These are phyloP conservation scores for Helicostylum pulchrum DNA, from an alignment of 192 early-diverging fungal genomes.

Conservation along the genomic window DNA sequence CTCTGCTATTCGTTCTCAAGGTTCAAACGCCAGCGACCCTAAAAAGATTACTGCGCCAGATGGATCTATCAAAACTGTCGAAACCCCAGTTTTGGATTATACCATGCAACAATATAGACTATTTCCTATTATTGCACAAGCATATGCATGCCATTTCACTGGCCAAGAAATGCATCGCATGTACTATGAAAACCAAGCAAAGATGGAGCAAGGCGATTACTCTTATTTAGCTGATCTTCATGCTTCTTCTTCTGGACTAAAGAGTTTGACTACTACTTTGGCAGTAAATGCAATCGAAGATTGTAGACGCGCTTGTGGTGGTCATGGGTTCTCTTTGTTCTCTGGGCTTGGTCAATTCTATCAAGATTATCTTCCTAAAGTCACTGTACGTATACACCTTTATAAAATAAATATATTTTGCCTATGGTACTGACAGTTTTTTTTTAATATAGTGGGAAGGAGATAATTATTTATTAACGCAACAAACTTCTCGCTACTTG, in stretches of 20 bases:
- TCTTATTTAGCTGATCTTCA: slow-evolving; percentile 67
- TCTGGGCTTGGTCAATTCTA: slow-evolving; percentile 67
- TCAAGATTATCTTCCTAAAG: slow-evolving; percentile 67
- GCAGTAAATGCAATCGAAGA: slow-evolving; percentile 69
- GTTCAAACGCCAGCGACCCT: slow-evolving; percentile 39
- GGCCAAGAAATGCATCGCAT: slow-evolving; percentile 34
- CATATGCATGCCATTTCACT: slow-evolving; percentile 47
- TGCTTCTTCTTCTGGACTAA: slow-evolving; percentile 68
- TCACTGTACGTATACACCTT: slow-evolving; percentile 40
- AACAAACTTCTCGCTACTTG: slow-evolving; percentile 85
- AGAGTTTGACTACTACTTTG: slow-evolving; percentile 65
- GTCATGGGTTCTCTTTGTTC: slow-evolving; percentile 72
- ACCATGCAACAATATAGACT: slow-evolving; percentile 50
- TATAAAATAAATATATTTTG: background rate
- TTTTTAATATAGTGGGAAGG: slow-evolving; percentile 60
- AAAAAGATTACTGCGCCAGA: slow-evolving; percentile 19
- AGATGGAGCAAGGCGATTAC: slow-evolving; percentile 58
- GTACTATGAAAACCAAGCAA: slow-evolving; percentile 41
- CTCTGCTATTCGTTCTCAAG: slow-evolving; percentile 47
- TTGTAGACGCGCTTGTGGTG: slow-evolving; percentile 72
- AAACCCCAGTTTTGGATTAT: slow-evolving; percentile 54
- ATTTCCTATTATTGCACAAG: slow-evolving; percentile 50
- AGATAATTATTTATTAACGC: slow-evolving; percentile 81
- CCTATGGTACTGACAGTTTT: background rate
- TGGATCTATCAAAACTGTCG: slow-evolving; percentile 22